A percentile compares a stretch with the other conserved stretches of the same genome.
These are phyloP conservation scores for Haplosporangium sp. DNA, from an alignment of 371 early-diverging fungal genomes.

Conservation along the genomic window DNA sequence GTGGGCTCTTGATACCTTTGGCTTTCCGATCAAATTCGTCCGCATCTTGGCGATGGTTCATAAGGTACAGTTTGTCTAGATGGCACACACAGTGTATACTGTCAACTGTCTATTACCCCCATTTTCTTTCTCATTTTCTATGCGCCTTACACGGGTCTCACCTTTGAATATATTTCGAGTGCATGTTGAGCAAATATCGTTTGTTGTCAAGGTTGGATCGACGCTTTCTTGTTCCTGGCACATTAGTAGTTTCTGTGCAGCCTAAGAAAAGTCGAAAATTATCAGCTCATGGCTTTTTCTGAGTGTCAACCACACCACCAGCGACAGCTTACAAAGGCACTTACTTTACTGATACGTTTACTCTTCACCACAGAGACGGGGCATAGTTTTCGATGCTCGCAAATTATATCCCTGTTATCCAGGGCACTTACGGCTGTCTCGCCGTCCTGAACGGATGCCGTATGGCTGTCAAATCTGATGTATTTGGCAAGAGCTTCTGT, in stretches of 20 bases:
- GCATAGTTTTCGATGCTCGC: constrained; percentile 48
- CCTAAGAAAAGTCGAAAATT: constrained; percentile 6
- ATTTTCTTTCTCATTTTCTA: too few species aligned
- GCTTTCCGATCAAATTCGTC: constrained; percentile 32
- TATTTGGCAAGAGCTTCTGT: constrained; percentile 7
- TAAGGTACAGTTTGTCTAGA: constrained; percentile 41
- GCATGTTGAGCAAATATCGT: constrained; percentile 29
- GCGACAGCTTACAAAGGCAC: background rate
- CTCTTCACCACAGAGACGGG: constrained; percentile 26
- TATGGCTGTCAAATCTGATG: constrained; percentile 6
- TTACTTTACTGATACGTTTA: constrained; percentile 53
- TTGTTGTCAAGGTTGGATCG: constrained; percentile 27
- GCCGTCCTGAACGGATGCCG: background rate
- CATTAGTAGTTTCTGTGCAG: constrained; percentile 19
- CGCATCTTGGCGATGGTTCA: constrained; percentile 31
- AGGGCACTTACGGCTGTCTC: background rate
- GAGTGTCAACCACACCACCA: too few species aligned
- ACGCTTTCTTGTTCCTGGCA: constrained; percentile 7
- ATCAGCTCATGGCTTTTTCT: background rate
- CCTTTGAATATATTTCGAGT: constrained; percentile 13
- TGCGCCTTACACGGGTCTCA: background rate
- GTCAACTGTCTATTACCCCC: background rate
- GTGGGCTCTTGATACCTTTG: constrained; percentile 13
- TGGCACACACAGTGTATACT: background rate
- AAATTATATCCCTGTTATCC: constrained; percentile 29